Base-by-base conservation (phyloP, 805 yeast species). In the Ogataea paraovalis region DNA sequence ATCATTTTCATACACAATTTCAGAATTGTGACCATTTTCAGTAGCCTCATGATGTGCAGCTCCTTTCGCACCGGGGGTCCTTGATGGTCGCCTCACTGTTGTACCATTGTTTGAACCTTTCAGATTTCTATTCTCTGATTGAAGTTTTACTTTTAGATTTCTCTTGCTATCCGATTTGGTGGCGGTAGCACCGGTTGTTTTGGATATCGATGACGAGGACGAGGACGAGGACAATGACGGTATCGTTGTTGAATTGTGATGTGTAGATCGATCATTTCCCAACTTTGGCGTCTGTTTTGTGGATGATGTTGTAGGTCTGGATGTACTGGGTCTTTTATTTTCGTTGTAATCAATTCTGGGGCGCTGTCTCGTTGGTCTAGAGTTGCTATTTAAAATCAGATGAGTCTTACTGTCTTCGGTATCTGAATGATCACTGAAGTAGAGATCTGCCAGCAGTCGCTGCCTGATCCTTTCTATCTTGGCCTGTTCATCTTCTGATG, bases 271-370 rank as follows among this genome's bases (percentile, higher is more conserved):
- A 18, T 34, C 38, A 5, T 7, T 34, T 3, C 20, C 19, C 13
- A 16, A 19, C 18, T n/a, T 22, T 5, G 41, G 12, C 13, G 27
- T 10, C 3, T 22, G 30, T 7, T 19, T 22, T n/a, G 19, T 22
- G 4, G 27, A 22, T 14, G 27, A 19, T 6, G 28, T n/a, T 8
- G 37, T 20, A 7, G n/a, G 13, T 28, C 22, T 36, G 22, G 23
- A 28, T n/a, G 44, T 33, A 21, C 32, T 18, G 4, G 46, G 48
- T 30, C 45, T 46, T 32, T 58, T 59, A 30, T 58, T 59, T 32
- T 60, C 65, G 42, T 55, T 59, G 45, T 60, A 60, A 47, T 60
- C 57, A 6, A 60, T 53, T 20, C 51, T 54, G 16, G 56, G 51
- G 39, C 49, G 46, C 20, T 46, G 52, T 23, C 63, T 48, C 14